Evolutionary conservation across 2,329 filamentous ascomycete genomes (phyloP).

Genomic region (Metarhizium robertsii): DNA sequence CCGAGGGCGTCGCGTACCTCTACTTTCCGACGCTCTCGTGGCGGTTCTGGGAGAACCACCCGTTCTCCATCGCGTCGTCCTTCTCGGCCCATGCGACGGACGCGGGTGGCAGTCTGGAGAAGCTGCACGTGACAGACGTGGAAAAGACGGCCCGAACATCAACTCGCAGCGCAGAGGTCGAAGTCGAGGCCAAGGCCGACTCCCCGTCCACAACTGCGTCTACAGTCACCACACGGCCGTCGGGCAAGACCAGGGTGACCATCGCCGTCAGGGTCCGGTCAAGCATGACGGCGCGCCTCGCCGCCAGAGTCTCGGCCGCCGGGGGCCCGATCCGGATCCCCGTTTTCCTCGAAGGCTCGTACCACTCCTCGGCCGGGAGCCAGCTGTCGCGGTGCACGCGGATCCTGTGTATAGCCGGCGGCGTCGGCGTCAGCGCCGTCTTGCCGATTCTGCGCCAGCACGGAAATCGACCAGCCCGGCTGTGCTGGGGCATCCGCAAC

Average conservation of each 20-base stretch:
- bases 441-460: conserved; percentile 15
- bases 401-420: conserved; percentile 22
- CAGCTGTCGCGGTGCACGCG: conserved; percentile 16
- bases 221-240: not conserved
- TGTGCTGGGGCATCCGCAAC: conserved; percentile 18
- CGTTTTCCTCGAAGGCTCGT: conserved; percentile 19
- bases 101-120: not conserved
- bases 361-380: conserved; percentile 12
- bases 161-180: not conserved
- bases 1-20: conserved; percentile 22
- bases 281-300: conserved; percentile 15
- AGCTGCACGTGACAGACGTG: not conserved
- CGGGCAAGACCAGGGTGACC: conserved; percentile 2
- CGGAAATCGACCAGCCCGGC: conserved; percentile 6
- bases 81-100: not conserved
- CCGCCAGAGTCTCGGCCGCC: conserved; percentile 3
- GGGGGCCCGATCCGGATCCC: conserved; percentile 8
- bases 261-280: conserved; percentile 16
- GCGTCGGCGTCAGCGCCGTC: conserved; percentile 22
- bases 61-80: conserved; percentile 14
- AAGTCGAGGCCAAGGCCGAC: not conserved
- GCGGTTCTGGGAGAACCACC: conserved; percentile 27
- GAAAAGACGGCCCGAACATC: not conserved
- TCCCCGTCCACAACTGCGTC: not conserved
- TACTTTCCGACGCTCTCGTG: conserved; percentile 21